Evolutionary conservation across 257 asterid species (phyloP), one percentile per base, ranked within the genome.

Genomic region (Haberlea rhodopensis): DNA sequence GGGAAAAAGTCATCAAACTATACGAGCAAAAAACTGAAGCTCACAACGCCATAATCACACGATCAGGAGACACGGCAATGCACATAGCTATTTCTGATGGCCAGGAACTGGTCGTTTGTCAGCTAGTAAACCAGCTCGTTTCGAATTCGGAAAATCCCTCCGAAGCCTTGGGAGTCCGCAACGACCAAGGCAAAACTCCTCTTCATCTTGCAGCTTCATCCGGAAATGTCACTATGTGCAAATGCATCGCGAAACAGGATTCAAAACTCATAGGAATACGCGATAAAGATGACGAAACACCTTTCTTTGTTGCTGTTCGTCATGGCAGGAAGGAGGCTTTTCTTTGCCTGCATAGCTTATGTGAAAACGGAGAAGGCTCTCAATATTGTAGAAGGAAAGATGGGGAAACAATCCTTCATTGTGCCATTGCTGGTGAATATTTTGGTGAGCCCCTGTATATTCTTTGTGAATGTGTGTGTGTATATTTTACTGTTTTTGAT

Each of bases 361-460:
- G 73, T 11, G 0, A 3, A 0, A 0, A 0, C 0, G n/a, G 6
- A 0, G 20, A 24, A 3, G 62, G 68, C 11, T 53, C 63, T 13
- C 2, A 0, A 0, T 72, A 76, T 11, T 63, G 66, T n/a, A 63
- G 65, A 54, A 40, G 71, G 4, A 68, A n/a, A 13, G 63, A 68
- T 24, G 81, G 81, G 2, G 81, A 76, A 8, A 76, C 81, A 2
- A 76, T 76, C 21, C 78, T 76, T 3, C 81, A 76, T 48, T 24
- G 66, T 4, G 81, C 81, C 37, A 58, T 76, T 27, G 2, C 45
- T 6, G 78, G 75, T 40, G 81, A 72, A 62, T 72, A 62, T 63
- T 63, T 76, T 46, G 75, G 81, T 76, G 55, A 53, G 61, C n/a
- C n/a, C n/a, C n/a, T n/a, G n/a, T n/a, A n/a, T n/a, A n/a, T n/a